Evolutionary conservation across 2,329 filamentous ascomycete genomes (phyloP).

Genomic region (Fusarium anguioides): DNA sequence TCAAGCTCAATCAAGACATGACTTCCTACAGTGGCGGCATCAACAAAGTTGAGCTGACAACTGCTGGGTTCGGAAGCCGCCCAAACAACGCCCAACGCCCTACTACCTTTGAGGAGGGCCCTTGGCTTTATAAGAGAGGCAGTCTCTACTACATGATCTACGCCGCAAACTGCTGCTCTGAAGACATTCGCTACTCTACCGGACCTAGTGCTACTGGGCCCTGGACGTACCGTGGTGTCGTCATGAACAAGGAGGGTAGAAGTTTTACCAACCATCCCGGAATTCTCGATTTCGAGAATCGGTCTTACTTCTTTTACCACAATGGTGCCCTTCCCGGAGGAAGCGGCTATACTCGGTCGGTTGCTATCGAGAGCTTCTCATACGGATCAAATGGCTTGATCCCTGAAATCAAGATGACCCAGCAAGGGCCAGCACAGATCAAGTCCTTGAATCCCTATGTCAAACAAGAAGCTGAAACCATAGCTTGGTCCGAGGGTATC

Average conservation of each 20-base stretch:
- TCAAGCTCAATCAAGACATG: constrained; percentile 52
- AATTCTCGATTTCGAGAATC: constrained; percentile 4
- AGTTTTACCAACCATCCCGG: constrained; percentile 16
- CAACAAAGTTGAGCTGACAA: not conserved
- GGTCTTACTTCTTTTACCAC: constrained; percentile 17
- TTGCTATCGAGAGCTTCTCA: constrained; percentile 10
- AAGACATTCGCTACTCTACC: constrained; percentile 18
- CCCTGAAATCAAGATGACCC: not conserved
- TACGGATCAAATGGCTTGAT: constrained; percentile 4
- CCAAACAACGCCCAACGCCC: not conserved
- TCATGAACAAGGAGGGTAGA: not conserved
- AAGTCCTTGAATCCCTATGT: not conserved
- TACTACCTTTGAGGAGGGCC: constrained; percentile 53
- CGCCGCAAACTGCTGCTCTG: constrained; percentile 47
- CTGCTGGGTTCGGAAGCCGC: not conserved
- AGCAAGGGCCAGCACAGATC: not conserved
- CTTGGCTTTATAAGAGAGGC: constrained; percentile 53
- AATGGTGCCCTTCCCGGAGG: constrained; percentile 9
- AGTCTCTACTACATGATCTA: constrained; percentile 55
- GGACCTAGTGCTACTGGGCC: constrained; percentile 6
- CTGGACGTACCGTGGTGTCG: constrained; percentile 7
- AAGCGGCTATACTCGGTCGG: not conserved
- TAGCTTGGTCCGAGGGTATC: constrained; percentile 8
- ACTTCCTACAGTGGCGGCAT: constrained; percentile 22
- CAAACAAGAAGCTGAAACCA: constrained; percentile 7